Evolutionary conservation across 140 eudicot genomes (phyloP), one percentile per base, ranked within the genome.

Genomic region (Oenanthe javanica): DNA sequence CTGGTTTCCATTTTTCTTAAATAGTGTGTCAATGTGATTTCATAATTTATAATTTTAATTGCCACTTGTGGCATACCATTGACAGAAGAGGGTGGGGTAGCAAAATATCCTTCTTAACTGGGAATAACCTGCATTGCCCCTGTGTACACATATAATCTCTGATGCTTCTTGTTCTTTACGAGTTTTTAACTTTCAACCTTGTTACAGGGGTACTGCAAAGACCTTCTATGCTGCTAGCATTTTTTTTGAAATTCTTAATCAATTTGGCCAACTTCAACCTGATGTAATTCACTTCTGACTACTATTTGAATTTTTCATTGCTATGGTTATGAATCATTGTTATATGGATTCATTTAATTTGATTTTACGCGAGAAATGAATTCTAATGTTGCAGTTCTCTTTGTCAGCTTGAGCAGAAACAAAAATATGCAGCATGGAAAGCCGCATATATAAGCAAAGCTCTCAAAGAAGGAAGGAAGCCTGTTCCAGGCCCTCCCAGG

Each of bases 371-470:
- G 6, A 4, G 7, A 40, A 4, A 42, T 73, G 4, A 72, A 15
- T 46, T 55, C 36, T 31, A 38, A 31, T 48, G 66, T 52, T 36
- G 14, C 25, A 57, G 47, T 69, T 67, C 12, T 27, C 54, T 83
- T 81, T n/a, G 38, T 81, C 86, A 94, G 36, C 36, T 31, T 31
- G 36, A 31, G 36, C 36, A 31, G 36, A 31, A 31, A 31, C 36
- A 31, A 31, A 31, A 31, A 31, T 31, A 31, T 31, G 36, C 98
- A 40, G 96, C 78, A 51, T 94, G 98, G 98, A 94, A 94, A 85
- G 98, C 98, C 72, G 97, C 97, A 77, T 97, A 94, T 80, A 94
- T 94, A 79, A 87, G 98, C 80, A 94, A 90, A 81, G 98, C 98
- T 76, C 49, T 94, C 81, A 94, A 94, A 89, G 98, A 94, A 88